A percentile compares a stretch with the other conserved stretches of the same genome.
These are phyloP conservation scores for Yarrowia hollandica DNA, from an alignment of 805 yeast genomes.

Conservation along the genomic window DNA sequence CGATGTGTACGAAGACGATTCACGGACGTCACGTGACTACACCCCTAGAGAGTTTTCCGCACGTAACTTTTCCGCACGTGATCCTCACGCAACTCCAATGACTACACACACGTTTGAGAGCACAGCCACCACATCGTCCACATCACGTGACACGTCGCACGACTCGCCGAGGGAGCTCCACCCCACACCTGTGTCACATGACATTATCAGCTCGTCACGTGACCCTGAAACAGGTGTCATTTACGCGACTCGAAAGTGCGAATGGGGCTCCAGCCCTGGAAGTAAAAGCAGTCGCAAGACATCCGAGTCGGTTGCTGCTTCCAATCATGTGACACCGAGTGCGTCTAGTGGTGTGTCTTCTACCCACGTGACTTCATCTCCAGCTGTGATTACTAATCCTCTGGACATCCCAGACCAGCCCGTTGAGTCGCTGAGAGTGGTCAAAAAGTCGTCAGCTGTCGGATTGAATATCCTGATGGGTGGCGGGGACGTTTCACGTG, in stretches of 20 bases:
- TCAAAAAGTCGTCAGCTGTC: neutral
- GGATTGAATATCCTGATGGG: slow-evolving; percentile 4
- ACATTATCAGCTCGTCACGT: slow-evolving; percentile 12
- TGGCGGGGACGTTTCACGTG: neutral
- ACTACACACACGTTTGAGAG: neutral
- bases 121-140: no score
- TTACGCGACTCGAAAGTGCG: slow-evolving; percentile 9
- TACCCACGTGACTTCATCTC: neutral
- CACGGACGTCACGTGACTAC: neutral
- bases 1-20: slow-evolving; percentile 1
- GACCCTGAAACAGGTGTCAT: slow-evolving; percentile 17
- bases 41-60: neutral
- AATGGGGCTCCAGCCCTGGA: slow-evolving; percentile 6
- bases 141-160: neutral
- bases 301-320: no score
- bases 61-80: neutral
- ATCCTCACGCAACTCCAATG: neutral
- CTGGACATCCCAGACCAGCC: neutral
- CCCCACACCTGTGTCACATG: slow-evolving; percentile 8
- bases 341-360: no score
- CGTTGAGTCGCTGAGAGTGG: neutral
- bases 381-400: neutral
- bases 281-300: neutral
- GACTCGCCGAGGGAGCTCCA: no score
- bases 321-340: slow-evolving; percentile 7